Conservation (phyloP, 495 filamentous ascomycete species). For the Eremomyces bilateralis region DNA sequence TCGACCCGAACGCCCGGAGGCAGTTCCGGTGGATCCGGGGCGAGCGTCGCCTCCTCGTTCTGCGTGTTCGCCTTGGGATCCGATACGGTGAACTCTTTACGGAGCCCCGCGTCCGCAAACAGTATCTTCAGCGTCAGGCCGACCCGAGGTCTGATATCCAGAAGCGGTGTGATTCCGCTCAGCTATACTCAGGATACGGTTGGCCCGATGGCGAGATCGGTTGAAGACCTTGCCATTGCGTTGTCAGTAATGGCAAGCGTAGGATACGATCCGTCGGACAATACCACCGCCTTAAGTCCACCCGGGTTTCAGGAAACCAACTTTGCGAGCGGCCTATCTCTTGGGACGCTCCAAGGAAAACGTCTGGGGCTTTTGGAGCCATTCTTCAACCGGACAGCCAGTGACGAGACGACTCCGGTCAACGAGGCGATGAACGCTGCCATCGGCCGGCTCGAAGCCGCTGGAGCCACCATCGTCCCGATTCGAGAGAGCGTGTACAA, state of each 20-base stretch:
- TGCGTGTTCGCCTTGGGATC: constrained; percentile 35
- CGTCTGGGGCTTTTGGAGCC: constrained; percentile 27
- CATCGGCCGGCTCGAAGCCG: constrained; percentile 16
- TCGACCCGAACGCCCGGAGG: constrained; percentile 37
- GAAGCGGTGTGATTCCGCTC: constrained; percentile 34
- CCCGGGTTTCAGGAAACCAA: constrained; percentile 17
- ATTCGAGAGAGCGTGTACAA: constrained; percentile 31
- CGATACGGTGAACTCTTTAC: constrained; percentile 40
- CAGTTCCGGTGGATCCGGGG: constrained; percentile 39
- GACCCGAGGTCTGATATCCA: constrained; percentile 31
- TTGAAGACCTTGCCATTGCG: constrained; percentile 31
- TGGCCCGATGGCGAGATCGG: constrained; percentile 33
- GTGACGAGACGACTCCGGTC: constrained; percentile 29
- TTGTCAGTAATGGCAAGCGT: constrained; percentile 34
- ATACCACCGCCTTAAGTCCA: constrained; percentile 22
- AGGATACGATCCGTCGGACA: constrained; percentile 24
- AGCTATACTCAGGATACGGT: constrained; percentile 38
- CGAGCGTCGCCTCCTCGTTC: constrained; percentile 35
- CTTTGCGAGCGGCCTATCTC: constrained; percentile 21
- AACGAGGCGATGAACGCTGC: constrained; percentile 23
- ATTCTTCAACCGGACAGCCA: constrained; percentile 23
- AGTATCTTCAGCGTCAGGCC: constrained; percentile 38
- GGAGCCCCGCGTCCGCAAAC: constrained; percentile 41
- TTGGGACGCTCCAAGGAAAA: constrained; percentile 19
- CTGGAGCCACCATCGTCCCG: constrained; percentile 23